Conservation (phyloP, 176 grass and related monocot species). For the Carex pumila region DNA sequence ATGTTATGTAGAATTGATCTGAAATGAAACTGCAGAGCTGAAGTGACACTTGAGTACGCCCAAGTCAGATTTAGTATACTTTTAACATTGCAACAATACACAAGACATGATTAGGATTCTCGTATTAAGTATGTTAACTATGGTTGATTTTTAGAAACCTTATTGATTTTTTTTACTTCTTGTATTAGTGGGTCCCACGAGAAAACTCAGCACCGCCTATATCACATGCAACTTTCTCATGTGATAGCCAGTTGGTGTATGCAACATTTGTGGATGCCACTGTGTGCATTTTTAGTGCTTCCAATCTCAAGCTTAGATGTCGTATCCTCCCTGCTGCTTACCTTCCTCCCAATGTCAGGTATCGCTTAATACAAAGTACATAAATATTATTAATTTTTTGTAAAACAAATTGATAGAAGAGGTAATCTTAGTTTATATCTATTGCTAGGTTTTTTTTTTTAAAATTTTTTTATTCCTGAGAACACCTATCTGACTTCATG, state of each 20-base stretch:
- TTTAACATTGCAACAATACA: not conserved
- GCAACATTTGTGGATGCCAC: slow-evolving; percentile 82
- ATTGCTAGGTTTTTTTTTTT: not conserved
- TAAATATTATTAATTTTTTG: not conserved
- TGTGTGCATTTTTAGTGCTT: slow-evolving; percentile 78
- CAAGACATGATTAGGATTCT: not conserved
- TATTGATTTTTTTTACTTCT: slow-evolving; percentile 6
- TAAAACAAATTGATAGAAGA: not conserved
- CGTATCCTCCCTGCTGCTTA: slow-evolving; percentile 84
- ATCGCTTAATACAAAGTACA: not conserved
- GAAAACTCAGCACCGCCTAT: slow-evolving; percentile 82
- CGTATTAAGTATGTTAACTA: not conserved
- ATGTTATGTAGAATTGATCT: not conserved
- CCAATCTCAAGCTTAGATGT: slow-evolving; percentile 73
- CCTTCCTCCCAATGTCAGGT: slow-evolving; percentile 76
- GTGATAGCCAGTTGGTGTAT: slow-evolving; percentile 97
- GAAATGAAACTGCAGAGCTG: not conserved
- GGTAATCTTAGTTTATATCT: not conserved
- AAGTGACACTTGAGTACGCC: not conserved
- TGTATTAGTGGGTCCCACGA: slow-evolving; percentile 64
- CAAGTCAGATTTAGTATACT: not conserved
- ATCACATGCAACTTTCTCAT: slow-evolving; percentile 92
- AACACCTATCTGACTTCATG: not conserved
- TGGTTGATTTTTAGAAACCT: not conserved
- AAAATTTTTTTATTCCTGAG: not conserved